These are phyloP conservation scores for Chaetomium tenue DNA, from an alignment of 495 filamentous ascomycete species.

Conservation along the genomic window DNA sequence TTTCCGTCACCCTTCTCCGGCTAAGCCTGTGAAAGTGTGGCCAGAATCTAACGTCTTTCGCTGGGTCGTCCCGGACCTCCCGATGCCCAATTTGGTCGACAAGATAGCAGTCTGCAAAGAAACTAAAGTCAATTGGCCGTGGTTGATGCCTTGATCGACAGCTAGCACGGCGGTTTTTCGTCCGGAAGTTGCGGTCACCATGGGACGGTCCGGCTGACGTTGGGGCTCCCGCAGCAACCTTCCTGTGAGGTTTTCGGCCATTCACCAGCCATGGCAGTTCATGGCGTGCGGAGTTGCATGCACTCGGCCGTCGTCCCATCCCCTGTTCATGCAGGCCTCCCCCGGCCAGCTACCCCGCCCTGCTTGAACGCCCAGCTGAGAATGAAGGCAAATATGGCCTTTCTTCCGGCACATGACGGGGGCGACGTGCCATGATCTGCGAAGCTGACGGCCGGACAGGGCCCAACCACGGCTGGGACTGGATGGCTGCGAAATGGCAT, in stretches of 20 bases:
- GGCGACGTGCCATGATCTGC: slow-evolving; percentile 3
- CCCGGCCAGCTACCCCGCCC: slow-evolving; percentile 10
- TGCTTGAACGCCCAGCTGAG: slow-evolving; percentile 9
- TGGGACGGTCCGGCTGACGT: slow-evolving; percentile 24
- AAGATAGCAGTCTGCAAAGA: not conserved
- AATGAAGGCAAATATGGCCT: slow-evolving; percentile 12
- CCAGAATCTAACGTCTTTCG: slow-evolving; percentile 2
- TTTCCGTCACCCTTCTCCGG: not conserved
- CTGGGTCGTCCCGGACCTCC: not conserved
- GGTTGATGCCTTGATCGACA: slow-evolving; percentile 12
- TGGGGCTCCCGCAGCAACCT: not conserved
- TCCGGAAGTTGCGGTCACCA: slow-evolving; percentile 19
- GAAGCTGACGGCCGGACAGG: not conserved
- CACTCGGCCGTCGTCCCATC: slow-evolving; percentile 11
- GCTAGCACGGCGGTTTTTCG: slow-evolving; percentile 6
- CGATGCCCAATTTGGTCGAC: slow-evolving; percentile 8
- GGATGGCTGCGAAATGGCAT: not conserved
- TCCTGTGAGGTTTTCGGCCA: not conserved
- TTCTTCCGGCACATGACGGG: slow-evolving; percentile 11
- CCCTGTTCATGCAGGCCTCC: slow-evolving; percentile 2
- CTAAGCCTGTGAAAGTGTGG: not conserved
- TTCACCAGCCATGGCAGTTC: slow-evolving; percentile 1
- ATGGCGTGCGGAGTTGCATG: slow-evolving; percentile 19
- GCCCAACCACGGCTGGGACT: not conserved
- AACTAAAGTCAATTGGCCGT: slow-evolving; percentile 13